Evolutionary conservation across 2,329 filamentous ascomycete genomes (phyloP).

Genomic region (Hymenoscyphus infarciens): DNA sequence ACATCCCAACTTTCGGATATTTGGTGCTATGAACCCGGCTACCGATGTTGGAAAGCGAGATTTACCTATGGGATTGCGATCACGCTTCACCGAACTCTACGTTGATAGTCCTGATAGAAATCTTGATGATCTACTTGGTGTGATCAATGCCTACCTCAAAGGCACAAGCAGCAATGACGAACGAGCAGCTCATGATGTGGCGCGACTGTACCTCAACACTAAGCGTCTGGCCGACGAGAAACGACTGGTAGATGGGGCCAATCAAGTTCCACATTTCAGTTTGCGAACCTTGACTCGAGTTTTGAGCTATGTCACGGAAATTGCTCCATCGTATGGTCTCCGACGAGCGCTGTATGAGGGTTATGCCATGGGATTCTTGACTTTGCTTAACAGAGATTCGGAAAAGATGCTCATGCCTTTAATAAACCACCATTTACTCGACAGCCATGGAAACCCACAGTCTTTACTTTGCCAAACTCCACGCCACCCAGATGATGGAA

Average conservation of each 20-base stretch:
- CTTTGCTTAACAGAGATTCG: constrained; percentile 77
- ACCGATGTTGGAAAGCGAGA: constrained; percentile 97
- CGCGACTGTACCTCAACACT: constrained; percentile 81
- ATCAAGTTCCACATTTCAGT: constrained; percentile 96
- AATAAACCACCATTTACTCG: constrained; percentile 76
- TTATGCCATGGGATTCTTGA: constrained; percentile 97
- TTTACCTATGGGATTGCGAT: constrained; percentile 80
- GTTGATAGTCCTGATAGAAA: constrained; percentile 87
- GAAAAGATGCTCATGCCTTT: constrained; percentile 74
- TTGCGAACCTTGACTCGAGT: constrained; percentile 89
- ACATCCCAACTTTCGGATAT: constrained; percentile 90
- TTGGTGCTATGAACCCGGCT: constrained; percentile 98
- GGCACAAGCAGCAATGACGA: constrained; percentile 67
- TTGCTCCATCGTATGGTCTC: constrained; percentile 78
- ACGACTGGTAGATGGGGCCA: constrained; percentile 86
- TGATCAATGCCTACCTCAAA: constrained; percentile 85
- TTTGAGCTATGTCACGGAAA: constrained; percentile 81
- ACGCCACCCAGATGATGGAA: constrained; percentile 71
- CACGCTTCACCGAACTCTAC: constrained; percentile 93
- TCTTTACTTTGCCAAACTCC: constrained; percentile 76
- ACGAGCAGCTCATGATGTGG: constrained; percentile 74
- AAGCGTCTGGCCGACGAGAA: constrained; percentile 79
- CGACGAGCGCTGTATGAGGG: constrained; percentile 88
- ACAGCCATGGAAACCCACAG: constrained; percentile 63
- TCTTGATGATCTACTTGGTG: constrained; percentile 77